These are phyloP conservation scores for Pseudogymnoascus sp. DNA, from an alignment of 2,329 filamentous ascomycete species.

Conservation along the genomic window DNA sequence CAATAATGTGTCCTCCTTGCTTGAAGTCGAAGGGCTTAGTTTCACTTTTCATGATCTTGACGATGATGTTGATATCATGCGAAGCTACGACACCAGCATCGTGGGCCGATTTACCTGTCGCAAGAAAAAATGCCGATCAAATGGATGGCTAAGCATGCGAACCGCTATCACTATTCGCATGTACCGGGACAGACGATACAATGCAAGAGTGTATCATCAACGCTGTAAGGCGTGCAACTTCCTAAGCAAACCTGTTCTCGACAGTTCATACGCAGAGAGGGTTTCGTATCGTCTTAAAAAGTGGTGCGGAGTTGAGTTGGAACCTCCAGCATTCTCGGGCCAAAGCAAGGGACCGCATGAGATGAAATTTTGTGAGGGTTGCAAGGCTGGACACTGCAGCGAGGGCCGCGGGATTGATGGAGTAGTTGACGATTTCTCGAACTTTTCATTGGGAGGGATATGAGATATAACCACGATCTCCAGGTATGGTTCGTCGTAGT, in stretches of 20 bases:
- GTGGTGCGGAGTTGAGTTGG: slow-evolving; percentile 30
- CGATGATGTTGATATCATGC: slow-evolving; percentile 19
- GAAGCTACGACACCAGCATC: slow-evolving; percentile 34
- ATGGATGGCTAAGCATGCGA: slow-evolving; percentile 33
- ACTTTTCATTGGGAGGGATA: neutral
- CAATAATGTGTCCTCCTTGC: slow-evolving; percentile 25
- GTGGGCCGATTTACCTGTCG: slow-evolving; percentile 35
- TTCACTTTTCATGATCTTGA: slow-evolving; percentile 29
- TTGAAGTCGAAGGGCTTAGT: slow-evolving; percentile 26
- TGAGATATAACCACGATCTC: neutral
- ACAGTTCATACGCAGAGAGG: slow-evolving; percentile 35
- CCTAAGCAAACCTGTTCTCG: slow-evolving; percentile 29
- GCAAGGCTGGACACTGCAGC: slow-evolving; percentile 16
- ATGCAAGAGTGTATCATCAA: slow-evolving; percentile 38
- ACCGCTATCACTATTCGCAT: slow-evolving; percentile 36
- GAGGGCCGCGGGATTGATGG: neutral
- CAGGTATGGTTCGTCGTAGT: neutral
- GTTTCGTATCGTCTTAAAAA: slow-evolving; percentile 36
- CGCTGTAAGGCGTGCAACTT: slow-evolving; percentile 31
- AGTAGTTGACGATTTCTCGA: neutral
- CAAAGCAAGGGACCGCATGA: slow-evolving; percentile 19
- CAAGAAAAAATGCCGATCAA: slow-evolving; percentile 26
- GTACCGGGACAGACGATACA: slow-evolving; percentile 33
- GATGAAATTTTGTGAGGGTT: slow-evolving; percentile 21
- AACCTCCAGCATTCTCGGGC: slow-evolving; percentile 13